Percentiles rank a stretch among this genome's conserved stretches.
phyloP scores from a whole-genome alignment of 768 basidiomycete genomes.

The Hericium rajendrae region DNA sequence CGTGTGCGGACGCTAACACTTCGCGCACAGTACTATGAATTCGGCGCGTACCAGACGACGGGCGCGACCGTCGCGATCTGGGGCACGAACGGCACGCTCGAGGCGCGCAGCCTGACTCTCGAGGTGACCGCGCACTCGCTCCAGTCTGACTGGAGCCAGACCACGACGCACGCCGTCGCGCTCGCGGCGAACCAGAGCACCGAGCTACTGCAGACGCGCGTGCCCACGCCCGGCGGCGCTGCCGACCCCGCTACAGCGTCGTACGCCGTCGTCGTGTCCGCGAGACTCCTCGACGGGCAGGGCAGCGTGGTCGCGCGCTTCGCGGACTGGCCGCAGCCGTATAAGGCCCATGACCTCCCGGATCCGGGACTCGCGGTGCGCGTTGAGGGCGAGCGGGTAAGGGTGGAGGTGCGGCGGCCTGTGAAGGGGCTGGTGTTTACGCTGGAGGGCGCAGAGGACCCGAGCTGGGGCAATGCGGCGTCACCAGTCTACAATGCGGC shows the following conservation, averaged over 20 bases:
- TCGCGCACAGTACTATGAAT: neutral
- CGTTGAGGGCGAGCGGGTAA: conserved; percentile 55
- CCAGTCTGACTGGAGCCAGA: conserved; percentile 42
- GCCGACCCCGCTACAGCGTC: conserved; percentile 58
- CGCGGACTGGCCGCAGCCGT: conserved; percentile 87
- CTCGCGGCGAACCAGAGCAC: conserved; percentile 71
- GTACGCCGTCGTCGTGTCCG: conserved; percentile 64
- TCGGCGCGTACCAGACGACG: conserved; percentile 46
- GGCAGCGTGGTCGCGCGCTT: conserved; percentile 58
- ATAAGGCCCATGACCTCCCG: conserved; percentile 85
- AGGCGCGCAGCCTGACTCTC: conserved; percentile 47
- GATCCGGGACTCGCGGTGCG: conserved; percentile 45
- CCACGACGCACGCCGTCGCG: conserved; percentile 29
- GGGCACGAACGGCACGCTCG: conserved; percentile 75
- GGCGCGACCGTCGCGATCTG: conserved; percentile 75
- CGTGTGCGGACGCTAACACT: neutral
- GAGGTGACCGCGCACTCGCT: conserved; percentile 60
- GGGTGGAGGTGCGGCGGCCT: conserved; percentile 50
- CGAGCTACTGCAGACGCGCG: conserved; percentile 60
- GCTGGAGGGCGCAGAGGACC: conserved; percentile 24
- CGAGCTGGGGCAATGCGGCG: conserved; percentile 26
- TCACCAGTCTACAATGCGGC: too few species aligned
- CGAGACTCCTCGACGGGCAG: conserved; percentile 47
- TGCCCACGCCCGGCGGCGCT: conserved; percentile 27
- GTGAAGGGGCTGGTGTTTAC: conserved; percentile 85